These are phyloP conservation scores for Coleophoma crateriformis DNA, from an alignment of 2,329 filamentous ascomycete genomes.

Conservation along the genomic window DNA sequence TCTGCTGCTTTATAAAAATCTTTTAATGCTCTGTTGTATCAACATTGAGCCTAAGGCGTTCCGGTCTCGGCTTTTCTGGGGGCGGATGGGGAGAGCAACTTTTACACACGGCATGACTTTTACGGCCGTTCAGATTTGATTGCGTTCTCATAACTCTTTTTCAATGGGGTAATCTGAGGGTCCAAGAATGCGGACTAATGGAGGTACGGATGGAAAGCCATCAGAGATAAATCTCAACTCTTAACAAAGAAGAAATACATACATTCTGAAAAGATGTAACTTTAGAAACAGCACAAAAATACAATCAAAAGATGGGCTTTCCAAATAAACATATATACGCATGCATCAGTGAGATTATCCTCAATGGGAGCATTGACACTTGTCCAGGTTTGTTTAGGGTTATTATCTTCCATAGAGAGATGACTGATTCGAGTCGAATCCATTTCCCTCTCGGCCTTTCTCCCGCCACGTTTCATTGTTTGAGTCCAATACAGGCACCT, in stretches of 20 bases:
- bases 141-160: background rate
- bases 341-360: too few relatives aligned
- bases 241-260: background rate
- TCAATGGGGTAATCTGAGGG: background rate
- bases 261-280: too few relatives aligned
- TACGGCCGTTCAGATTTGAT: background rate
- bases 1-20: background rate
- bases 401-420: too few relatives aligned
- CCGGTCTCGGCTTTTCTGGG: background rate
- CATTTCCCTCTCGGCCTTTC: too few relatives aligned
- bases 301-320: too few relatives aligned
- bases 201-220: background rate
- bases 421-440: too few relatives aligned
- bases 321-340: too few relatives aligned
- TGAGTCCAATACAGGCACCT: too few relatives aligned
- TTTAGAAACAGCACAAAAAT: too few relatives aligned
- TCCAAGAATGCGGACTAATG: background rate
- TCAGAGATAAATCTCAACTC: background rate
- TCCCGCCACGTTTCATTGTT: too few relatives aligned
- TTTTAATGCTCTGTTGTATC: background rate
- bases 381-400: too few relatives aligned
- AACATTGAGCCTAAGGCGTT: background rate
- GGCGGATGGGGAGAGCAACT: background rate
- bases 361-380: too few relatives aligned
- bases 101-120: background rate